Evolutionary conservation across 192 early-diverging fungal genomes (phyloP).

Genomic region (Kickxella alabastrina): DNA sequence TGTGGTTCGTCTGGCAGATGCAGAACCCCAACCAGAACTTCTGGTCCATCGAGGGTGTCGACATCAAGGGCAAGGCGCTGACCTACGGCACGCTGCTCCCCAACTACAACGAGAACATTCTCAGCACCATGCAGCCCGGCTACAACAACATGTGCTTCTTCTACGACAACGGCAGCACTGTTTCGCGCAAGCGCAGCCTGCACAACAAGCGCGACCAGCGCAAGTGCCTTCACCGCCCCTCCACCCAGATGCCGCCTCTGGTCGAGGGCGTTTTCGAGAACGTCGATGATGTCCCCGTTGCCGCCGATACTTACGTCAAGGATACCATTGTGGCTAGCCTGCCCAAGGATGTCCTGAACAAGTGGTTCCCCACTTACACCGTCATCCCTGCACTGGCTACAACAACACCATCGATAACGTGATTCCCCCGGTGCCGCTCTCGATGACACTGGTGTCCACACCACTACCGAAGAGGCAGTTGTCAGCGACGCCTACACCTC

Average conservation of each 20-base stretch:
- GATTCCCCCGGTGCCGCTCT: constrained; percentile 10
- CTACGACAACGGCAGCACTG: constrained; percentile 40
- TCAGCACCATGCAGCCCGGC: constrained; percentile 30
- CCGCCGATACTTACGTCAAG: constrained; percentile 29
- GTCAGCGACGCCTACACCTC: constrained; percentile 6
- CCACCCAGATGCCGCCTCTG: constrained; percentile 18
- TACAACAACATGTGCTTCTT: constrained; percentile 43
- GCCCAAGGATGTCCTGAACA: constrained; percentile 27
- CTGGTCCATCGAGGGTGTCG: constrained; percentile 30
- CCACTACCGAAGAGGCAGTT: constrained; percentile 7
- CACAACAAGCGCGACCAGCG: constrained; percentile 27
- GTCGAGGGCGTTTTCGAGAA: constrained; percentile 34
- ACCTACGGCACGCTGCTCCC: constrained; percentile 12
- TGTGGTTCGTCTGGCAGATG: constrained; percentile 54
- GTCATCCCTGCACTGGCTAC: constrained; percentile 2
- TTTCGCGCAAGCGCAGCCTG: constrained; percentile 14
- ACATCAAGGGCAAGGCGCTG: constrained; percentile 15
- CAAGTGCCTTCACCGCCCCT: constrained; percentile 41
- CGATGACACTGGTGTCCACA: neutral
- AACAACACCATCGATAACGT: constrained; percentile 18
- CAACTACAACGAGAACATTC: constrained; percentile 27
- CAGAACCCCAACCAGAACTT: constrained; percentile 39
- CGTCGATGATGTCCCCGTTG: constrained; percentile 16
- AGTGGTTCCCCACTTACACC: constrained; percentile 48
- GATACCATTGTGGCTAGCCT: constrained; percentile 13